Evolutionary conservation across 495 filamentous ascomycete species (phyloP), one percentile per base, ranked within the genome.

Genomic region (Lophiotrema nucula): DNA sequence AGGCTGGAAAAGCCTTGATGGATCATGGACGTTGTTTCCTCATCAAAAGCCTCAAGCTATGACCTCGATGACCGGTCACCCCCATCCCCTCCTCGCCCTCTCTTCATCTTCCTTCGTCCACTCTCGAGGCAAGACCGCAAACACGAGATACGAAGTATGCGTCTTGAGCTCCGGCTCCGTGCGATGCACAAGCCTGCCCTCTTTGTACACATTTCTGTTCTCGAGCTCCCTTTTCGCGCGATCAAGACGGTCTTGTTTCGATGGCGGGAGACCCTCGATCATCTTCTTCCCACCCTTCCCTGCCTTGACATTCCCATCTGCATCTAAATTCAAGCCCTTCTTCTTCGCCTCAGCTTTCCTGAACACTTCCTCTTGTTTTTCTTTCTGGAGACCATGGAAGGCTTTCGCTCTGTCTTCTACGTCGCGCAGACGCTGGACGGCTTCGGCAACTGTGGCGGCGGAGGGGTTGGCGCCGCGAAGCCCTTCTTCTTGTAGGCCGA

Each of bases 101-200:
- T 78, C 75, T 72, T 99, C 93, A 64, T 96, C 88, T 60, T 87
- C 88, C 45, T 83, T 86, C 0, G 74, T 83, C 95, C 93, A 97
- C 48, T 87, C 86, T 46, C 83, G 76, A 12, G 95, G 95, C 49
- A 99, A 73, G 4, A 93, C 74, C 1, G 95, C 93, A 79, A 99
- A 98, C 4, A 95, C 87, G 15, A 99, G 78, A 71, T 97, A 99
- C 12, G 85, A 90, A 0, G 93, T 99, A 72, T 99, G 93, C 10
- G 84, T 91, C 79, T 96, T 96, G 26, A 97, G 71, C 73, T 99
- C 92, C 1, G 84, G 77, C 73, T 97, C 93, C 4, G 85, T 81
- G 22, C 90, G 82, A 58, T 91, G 88, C 10, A 88, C 77, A 51
- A 97, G 61, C 18, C 83, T 81, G 4, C 93, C 93, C 37, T 89